Evolutionary conservation across 2,329 filamentous ascomycete species (phyloP), one percentile per base, ranked within the genome.

Genomic region (Eurotiales sp.): DNA sequence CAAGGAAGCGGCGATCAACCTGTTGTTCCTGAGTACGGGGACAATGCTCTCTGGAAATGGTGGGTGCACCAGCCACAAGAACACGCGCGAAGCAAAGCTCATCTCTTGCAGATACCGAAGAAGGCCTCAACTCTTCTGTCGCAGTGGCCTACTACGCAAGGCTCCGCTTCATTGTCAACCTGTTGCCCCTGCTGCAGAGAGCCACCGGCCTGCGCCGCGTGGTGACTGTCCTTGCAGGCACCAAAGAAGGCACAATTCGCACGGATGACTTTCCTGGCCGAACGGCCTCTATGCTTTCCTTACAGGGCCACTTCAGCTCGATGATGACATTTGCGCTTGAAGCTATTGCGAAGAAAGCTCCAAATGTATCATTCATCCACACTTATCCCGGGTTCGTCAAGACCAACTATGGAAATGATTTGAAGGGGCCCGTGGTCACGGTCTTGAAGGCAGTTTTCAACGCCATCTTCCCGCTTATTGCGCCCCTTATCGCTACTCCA

Each of bases 61-160:
- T 37, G n/a, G n/a, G n/a, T 6, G 34, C 34, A n/a, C 7, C 5
- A 37, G 17, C 7, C 17, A 19, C 34, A 19, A 14, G 7, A 19
- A 12, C 14, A 39, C 19, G 36, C 17, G 12, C 6, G 36, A 11
- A 22, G 19, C 10, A 21, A 57, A 36, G 37, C 8, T 32, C 4
- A 3, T 57, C 61, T 57, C 3, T 51, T 15, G 4, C 47, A 79
- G 82, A 83, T 54, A 83, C 81, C 0, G 46, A 67, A 0, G 83
- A 87, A 64, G 80, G 79, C 2, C 69, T 87, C 2, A 74, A 81
- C 46, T 69, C 74, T 23, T 72, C 76, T 27, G 72, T 75, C 21
- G 71, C 76, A 7, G 70, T 85, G 14, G 70, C 72, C 17, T 80
- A 78, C 65, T 84, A 85, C 65, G 72, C 77, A 4, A 82, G 82